Evolutionary conservation across 352 stramenopile species (phyloP), one percentile per base, ranked within the genome.

Genomic region (Pythium graminicola): DNA sequence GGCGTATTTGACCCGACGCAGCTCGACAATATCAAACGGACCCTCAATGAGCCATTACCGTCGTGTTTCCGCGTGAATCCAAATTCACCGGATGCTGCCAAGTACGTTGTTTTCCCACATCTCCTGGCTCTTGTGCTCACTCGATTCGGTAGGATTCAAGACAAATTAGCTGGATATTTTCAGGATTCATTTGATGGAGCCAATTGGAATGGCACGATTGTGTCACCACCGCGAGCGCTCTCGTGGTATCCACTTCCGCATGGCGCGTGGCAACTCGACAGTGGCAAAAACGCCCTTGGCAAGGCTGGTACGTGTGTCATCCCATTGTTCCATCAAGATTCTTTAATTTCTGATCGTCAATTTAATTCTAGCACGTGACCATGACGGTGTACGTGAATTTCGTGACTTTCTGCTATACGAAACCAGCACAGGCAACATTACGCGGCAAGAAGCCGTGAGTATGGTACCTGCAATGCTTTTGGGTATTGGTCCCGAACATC

Each of bases 381-480:
- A 78, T 44, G 67, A 73, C 14, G 69, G 62, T 4, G 71, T 98
- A 4, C 66, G 89, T 38, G 67, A 84, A 13, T 93, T 99, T 36
- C 90, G 97, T 56, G 62, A 90, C 36, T 98, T 93, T 65, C 66
- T 99, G 40, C 78, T 97, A 29, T 72, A 89, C 26, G 81, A 99
- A 54, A 95, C 83, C 16, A 72, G 84, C 4, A 76, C 81, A 20
- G 93, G 96, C 20, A 93, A 85, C 42, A 78, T 99, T 17, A 97
- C 89, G 52, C 85, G 97, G 7, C 97, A 99, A 73, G 97, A 99
- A 63, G 79, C 96, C 2, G 97, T 98, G 43, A 98, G 83, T 54
- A 99, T 99, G 96, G 74, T 99, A 23, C 97, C 97, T 0, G 95
- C 95, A 0, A 76, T 99, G 26, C 84, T 99, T 45, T 78, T 99